Evolutionary conservation across 108 stramenopile species (phyloP), one percentile per base, ranked within the genome.

Genomic region (Fragilariopsis cylindrus): DNA sequence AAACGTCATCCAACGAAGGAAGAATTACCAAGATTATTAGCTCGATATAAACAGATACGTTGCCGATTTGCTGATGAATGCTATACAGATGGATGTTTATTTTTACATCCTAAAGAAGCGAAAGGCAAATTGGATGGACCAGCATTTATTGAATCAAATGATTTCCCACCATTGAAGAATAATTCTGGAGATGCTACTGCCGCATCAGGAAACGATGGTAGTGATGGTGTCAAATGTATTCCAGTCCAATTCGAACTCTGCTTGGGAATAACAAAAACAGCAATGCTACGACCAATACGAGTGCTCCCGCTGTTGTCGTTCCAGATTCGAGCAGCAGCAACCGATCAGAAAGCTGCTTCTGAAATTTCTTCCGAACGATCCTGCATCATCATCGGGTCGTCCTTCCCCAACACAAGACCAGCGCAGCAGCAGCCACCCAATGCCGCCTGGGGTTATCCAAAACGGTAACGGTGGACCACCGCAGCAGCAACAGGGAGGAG

Each of bases 41-140:
- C 83, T 30, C 86, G 83, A 65, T 94, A 92, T 75, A 83, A 85
- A 62, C 68, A 82, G 69, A 85, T 84, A 41, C 64, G 73, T 19
- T 94, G 93, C 74, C 84, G 87, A 7, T 90, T 84, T 69, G 90
- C 89, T 7, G 89, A 92, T 66, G 78, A 81, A 4, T 94, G 93
- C 60, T 78, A 80, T 68, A 94, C 93, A 13, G 88, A 90, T 48
- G 85, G 88, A 4, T 94, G 93, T 71, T 82, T 94, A 9, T 92
- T 90, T 69, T 74, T 81, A 52, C 93, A 94, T 79, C 88, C 90
- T n/a, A 76, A 72, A 19, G 88, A 90, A 48, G 83, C 76, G 15
- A 40, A 69, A 21, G 41, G 43, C 7, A 19, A 73, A 5, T n/a
- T 12, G 41, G 49, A 53, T 19, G 73, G 70, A 68, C 75, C 81